Percentiles rank a stretch among this genome's conserved stretches.
These are phyloP conservation scores for Posidonia oceanica DNA, from an alignment of 116 monocot species.

Conservation along the genomic window DNA sequence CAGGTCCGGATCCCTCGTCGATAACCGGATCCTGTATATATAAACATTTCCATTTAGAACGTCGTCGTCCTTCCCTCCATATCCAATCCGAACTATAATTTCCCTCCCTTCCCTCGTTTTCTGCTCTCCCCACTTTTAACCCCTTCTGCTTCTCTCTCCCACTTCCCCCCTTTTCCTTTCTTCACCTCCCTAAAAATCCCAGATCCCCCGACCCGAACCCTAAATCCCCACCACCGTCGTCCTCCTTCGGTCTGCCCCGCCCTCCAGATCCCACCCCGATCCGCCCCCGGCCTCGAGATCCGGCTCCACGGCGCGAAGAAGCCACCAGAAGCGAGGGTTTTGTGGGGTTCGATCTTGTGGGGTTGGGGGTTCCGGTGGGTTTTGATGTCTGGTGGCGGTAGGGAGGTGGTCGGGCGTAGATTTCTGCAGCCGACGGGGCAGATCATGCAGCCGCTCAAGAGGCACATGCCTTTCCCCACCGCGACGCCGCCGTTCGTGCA, in stretches of 20 bases:
- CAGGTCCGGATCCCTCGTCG: too few species aligned
- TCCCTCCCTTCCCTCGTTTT: conserved; percentile 35
- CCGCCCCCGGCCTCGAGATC: background rate
- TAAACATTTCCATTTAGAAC: too few species aligned
- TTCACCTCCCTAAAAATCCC: conserved; percentile 16
- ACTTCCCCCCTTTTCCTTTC: conserved; percentile 13
- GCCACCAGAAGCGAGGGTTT: background rate
- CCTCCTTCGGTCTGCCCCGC: background rate
- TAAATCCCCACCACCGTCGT: background rate
- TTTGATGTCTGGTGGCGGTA: conserved; percentile 26
- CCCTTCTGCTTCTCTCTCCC: conserved; percentile 17
- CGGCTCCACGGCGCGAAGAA: background rate
- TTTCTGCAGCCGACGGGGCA: conserved; percentile 18
- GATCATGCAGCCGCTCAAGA: conserved; percentile 32
- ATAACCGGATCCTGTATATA: too few species aligned
- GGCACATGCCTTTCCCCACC: conserved; percentile 33
- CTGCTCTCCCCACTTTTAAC: conserved; percentile 25
- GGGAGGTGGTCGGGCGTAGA: conserved; percentile 12
- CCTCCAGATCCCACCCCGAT: background rate
- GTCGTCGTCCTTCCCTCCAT: conserved; percentile 11
- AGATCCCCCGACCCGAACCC: conserved; percentile 16
- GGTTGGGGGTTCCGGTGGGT: background rate
- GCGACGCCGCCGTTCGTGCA: conserved; percentile 27
- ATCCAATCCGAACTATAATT: conserved; percentile 28
- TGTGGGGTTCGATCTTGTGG: background rate